These are phyloP conservation scores for Collybia sordida DNA, from an alignment of 768 basidiomycete genomes.

Conservation along the genomic window DNA sequence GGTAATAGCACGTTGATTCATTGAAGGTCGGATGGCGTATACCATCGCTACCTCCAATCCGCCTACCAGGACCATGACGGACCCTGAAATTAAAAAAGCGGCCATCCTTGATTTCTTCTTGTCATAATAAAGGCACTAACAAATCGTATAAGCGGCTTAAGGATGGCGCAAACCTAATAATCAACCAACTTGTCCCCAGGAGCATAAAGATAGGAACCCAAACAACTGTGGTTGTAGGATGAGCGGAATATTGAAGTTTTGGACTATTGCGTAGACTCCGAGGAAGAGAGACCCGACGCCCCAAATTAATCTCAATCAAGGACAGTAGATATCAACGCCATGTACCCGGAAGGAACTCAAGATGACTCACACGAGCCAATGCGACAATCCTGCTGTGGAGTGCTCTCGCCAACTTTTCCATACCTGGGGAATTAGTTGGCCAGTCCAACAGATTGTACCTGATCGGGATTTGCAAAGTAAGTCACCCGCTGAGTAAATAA, in stretches of 20 bases:
- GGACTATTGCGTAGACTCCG: slow-evolving; percentile 66
- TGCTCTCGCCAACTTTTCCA: slow-evolving; percentile 72
- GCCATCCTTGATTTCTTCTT: slow-evolving; percentile 33
- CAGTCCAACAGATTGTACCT: slow-evolving; percentile 69
- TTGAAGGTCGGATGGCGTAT: slow-evolving; percentile 51
- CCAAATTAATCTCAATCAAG: slow-evolving; percentile 55
- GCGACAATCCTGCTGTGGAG: slow-evolving; percentile 68
- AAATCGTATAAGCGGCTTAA: slow-evolving; percentile 8
- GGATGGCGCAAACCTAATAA: neutral
- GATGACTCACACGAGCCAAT: slow-evolving; percentile 55
- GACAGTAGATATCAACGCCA: neutral
- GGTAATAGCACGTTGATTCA: slow-evolving; percentile 33
- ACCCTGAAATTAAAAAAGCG: slow-evolving; percentile 34
- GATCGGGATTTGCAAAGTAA: neutral
- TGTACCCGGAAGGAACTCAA: neutral
- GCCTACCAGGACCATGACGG: slow-evolving; percentile 44
- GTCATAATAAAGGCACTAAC: slow-evolving; percentile 69
- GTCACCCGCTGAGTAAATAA: too few species aligned
- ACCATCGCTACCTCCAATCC: slow-evolving; percentile 61
- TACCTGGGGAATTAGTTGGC: slow-evolving; percentile 68
- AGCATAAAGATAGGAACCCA: slow-evolving; percentile 54
- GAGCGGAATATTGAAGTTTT: slow-evolving; percentile 69
- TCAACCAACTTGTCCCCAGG: slow-evolving; percentile 63
- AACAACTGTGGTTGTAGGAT: slow-evolving; percentile 70
- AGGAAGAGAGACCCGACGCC: slow-evolving; percentile 56